Base-by-base conservation (phyloP, 2,329 filamentous ascomycete genomes). In the Alternaria gaisen region DNA sequence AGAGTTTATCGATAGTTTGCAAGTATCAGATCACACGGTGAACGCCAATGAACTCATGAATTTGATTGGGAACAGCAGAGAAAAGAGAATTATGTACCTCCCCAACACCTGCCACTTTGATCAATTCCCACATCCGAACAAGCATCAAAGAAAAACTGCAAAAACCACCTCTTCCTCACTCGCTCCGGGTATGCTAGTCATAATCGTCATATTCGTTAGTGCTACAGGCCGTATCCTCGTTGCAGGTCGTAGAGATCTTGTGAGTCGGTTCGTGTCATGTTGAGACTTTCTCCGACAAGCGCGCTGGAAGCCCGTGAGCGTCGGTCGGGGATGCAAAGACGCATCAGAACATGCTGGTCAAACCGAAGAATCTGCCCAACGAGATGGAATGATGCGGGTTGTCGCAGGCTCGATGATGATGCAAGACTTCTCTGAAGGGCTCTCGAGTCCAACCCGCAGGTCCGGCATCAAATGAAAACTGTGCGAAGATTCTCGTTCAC, bases 141-240 rank as follows among this genome's bases (percentile, higher is more conserved):
- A 34, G 42, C 28, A 36, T 24, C 56, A 61, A 60, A 59, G 53
- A 65, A 61, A 60, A 65, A 60, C 46, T 12, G 46, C 38, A 67
- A 48, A 63, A 64, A 52, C 55, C 59, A 58, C 58, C 59, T 69
- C 70, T 58, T 58, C 66, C 68, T 66, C 64, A 53, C 63, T 64
- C 64, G 60, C 72, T 72, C 69, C 68, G 61, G 65, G 62, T 70
- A 77, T 77, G 75, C 73, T 76, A 60, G 63, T 76, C 73, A 64
- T 78, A 68, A 65, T 76, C 73, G 56, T 78, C 63, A 75, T 68
- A 70, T 66, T 76, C 75, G 67, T 77, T 67, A 77, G 68, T 73
- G 68, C 63, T 54, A 57, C 58, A 60, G 63, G 61, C 67, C 66
- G 51, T 69, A 28, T 63, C 58, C 55, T 64, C 58, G 63, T 66